Conservation (phyloP, 176 grass and related monocot species). For the Elaeis guineensis region DNA sequence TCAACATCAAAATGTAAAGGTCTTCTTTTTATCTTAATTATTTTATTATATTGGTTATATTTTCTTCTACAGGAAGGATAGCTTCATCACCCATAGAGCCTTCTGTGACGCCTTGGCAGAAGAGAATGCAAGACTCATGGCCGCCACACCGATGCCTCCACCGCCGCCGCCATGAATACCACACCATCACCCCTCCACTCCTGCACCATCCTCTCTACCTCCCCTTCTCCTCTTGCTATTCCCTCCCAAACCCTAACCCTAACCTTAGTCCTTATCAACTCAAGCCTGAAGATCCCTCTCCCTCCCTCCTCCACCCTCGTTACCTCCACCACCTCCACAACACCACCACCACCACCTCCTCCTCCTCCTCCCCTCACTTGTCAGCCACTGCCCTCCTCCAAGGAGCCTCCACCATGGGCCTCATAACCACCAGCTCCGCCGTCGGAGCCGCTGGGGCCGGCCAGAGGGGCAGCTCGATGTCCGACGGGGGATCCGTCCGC, state of each 20-base stretch:
- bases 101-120: constrained; percentile 98
- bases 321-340: constrained; percentile 5
- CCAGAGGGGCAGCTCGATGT: constrained; percentile 17
- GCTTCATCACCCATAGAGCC: constrained; percentile 86
- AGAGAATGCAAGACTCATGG: constrained; percentile 79
- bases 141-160: constrained; percentile 26
- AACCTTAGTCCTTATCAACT: not conserved
- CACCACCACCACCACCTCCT: constrained; percentile 1
- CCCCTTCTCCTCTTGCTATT: not conserved
- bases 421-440: not conserved
- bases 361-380: constrained; percentile 5
- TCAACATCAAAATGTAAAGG: no score
- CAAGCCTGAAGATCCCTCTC: constrained; percentile 25
- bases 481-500: constrained; percentile 29
- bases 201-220: constrained; percentile 28
- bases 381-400: constrained; percentile 27
- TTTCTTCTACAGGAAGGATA: constrained; percentile 64
- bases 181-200: no score
- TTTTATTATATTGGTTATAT: no score
- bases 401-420: constrained; percentile 21
- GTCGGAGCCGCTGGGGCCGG: not conserved
- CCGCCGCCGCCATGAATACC: not conserved
- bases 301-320: constrained; percentile 15
- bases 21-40: no score
- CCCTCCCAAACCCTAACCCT: constrained; percentile 3